Evolutionary conservation across 78 protist species (phyloP).

Genomic region (Isochrysis galbana): DNA sequence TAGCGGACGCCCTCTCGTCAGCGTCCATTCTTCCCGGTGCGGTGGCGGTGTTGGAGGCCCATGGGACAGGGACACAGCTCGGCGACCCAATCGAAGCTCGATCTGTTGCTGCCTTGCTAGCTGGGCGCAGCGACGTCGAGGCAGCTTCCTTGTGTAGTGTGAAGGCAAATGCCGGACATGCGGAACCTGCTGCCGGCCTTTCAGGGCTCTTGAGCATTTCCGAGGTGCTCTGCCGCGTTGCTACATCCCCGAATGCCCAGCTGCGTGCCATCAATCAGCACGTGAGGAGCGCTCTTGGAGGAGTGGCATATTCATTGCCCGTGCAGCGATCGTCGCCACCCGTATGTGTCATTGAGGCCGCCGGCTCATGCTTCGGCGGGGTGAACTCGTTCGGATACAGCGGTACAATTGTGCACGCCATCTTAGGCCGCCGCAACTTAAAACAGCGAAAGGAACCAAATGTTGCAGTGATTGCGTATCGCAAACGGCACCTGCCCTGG

Average conservation of each 20-base stretch:
- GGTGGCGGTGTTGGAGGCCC: not conserved
- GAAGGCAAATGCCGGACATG: conserved; percentile 75
- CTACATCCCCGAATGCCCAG: not conserved
- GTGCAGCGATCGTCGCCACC: too few relatives aligned
- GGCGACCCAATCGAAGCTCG: conserved; percentile 63
- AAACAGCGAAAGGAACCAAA: too few relatives aligned
- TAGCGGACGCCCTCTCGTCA: conserved; percentile 35
- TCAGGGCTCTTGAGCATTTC: not conserved
- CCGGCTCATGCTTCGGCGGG: too few relatives aligned
- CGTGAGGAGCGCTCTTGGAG: not conserved
- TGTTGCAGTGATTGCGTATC: not conserved
- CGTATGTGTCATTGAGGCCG: too few relatives aligned
- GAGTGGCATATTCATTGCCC: too few relatives aligned
- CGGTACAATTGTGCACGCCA: too few relatives aligned
- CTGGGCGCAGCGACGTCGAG: not conserved
- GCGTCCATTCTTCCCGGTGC: not conserved
- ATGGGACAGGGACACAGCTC: conserved; percentile 26
- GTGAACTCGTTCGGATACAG: not conserved
- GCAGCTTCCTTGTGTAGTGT: conserved; percentile 55
- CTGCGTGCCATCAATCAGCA: not conserved
- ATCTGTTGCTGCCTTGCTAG: conserved; percentile 13
- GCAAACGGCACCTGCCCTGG: too few relatives aligned
- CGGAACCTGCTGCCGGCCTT: conserved; percentile 50
- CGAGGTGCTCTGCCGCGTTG: not conserved
- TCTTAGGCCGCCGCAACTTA: not conserved